Evolutionary conservation across 352 stramenopile genomes (phyloP), one percentile per base, ranked within the genome.

Genomic region (Phytophthora foliorum): DNA sequence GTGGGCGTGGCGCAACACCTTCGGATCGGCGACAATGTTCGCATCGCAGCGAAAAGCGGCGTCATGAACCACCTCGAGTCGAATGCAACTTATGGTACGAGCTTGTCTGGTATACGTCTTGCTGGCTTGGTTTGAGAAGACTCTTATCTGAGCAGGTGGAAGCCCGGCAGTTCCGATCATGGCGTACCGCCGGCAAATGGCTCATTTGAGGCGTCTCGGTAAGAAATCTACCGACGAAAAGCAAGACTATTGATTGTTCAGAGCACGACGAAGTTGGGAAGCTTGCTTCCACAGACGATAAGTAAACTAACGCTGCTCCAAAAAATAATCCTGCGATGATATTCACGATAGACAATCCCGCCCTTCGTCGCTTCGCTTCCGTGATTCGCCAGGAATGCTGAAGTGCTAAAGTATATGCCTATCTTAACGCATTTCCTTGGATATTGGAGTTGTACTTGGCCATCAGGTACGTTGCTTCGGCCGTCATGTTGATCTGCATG

Each of bases 1-100:
- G 88, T 94, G 13, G 89, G 89, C 32, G 89, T 96, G 41, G 84
- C 85, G 10, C 89, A 96, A 69, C 89, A 96, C 45, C 57, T 96
- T 7, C 64, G 39, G 11, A 93, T 96, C 32, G 88, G 89, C 11
- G 78, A 92, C 70, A 93, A 93, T 50, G 88, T 93, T 34, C 88
- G 88, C 34, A 96, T 96, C 53, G 88, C 89, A 5, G 89, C 88
- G 17, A 95, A 95, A 63, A 95, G 87, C 34, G 89, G 89, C 19
- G 89, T 96, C 22, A 93, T 95, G 83, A 80, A 89, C 63, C 31
- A 95, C 36, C 52, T 96, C 2, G 57, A 71, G 3, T 56, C 75
- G n/a, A 72, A 82, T 32, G 64, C 67, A 21, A 91, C 82, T 8
- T 95, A 91, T 52, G 87, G 84, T 90, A 68, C 14, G 54, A 32